Conservation (phyloP, 2,329 filamentous ascomycete genomes). For the Botryosphaeria dothidea region DNA sequence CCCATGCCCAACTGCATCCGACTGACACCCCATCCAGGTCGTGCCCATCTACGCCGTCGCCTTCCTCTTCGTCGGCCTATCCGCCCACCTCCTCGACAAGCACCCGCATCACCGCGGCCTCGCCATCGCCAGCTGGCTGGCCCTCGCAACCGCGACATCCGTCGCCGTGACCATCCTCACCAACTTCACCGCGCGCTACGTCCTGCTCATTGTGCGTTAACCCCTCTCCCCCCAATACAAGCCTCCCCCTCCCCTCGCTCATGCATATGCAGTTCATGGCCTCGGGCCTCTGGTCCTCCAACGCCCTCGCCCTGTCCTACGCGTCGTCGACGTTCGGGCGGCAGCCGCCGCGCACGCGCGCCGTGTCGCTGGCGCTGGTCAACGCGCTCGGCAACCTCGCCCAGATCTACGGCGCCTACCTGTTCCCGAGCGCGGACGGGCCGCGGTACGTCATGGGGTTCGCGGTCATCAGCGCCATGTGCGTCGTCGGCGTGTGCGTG, state of each 20-base stretch:
- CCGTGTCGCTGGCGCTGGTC: conserved; percentile 54
- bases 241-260: neutral
- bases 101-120: conserved; percentile 49
- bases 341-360: conserved; percentile 53
- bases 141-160: conserved; percentile 32
- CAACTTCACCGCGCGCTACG: conserved; percentile 53
- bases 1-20: neutral
- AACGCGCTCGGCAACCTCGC: conserved; percentile 58
- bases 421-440: conserved; percentile 52
- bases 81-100: conserved; percentile 51
- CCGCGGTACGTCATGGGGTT: conserved; percentile 46
- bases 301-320: conserved; percentile 54
- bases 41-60: conserved; percentile 57
- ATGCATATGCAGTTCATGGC: conserved; percentile 50
- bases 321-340: conserved; percentile 54
- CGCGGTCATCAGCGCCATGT: conserved; percentile 34
- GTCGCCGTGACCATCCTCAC: conserved; percentile 50
- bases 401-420: conserved; percentile 56
- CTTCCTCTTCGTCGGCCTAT: conserved; percentile 51
- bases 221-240: neutral
- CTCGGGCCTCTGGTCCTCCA: conserved; percentile 55
- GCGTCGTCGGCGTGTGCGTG: conserved; percentile 31
- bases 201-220: conserved; percentile 45
- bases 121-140: conserved; percentile 53
- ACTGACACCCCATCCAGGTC: too few species aligned